A percentile compares a stretch with the other conserved stretches of the same genome.
phyloP scores from a whole-genome alignment of 495 filamentous ascomycete species.

The Hypoxylon intermedium region DNA sequence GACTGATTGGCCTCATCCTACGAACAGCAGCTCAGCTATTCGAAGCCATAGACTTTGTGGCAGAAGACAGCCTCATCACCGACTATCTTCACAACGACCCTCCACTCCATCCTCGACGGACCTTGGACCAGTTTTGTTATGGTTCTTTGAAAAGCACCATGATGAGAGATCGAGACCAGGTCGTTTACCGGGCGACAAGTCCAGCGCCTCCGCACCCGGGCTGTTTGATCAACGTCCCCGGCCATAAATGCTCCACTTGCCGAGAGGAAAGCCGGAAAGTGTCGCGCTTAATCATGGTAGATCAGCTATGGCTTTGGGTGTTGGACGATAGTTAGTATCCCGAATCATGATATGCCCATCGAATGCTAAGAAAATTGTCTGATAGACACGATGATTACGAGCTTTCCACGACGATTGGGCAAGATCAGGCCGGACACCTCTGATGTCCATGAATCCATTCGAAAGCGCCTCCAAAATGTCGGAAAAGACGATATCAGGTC shows the following conservation, averaged over 20 bases:
- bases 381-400: conserved; percentile 72
- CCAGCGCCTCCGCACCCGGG: conserved; percentile 10
- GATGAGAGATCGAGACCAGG: conserved; percentile 69
- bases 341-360: too few relatives aligned
- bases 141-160: conserved; percentile 66
- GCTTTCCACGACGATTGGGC: conserved; percentile 71
- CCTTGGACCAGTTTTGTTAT: conserved; percentile 74
- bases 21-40: too few relatives aligned
- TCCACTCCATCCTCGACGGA: conserved; percentile 69
- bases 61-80: conserved; percentile 64
- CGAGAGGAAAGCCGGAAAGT: conserved; percentile 50
- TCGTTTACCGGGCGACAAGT: conserved; percentile 64
- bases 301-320: conserved; percentile 79
- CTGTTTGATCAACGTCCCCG: too few relatives aligned
- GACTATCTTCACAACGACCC: conserved; percentile 62
- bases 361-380: too few relatives aligned
- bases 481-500: conserved; percentile 63
- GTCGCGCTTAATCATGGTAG: conserved; percentile 76
- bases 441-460: conserved; percentile 68
- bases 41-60: too few relatives aligned
- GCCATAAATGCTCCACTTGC: conserved; percentile 42
- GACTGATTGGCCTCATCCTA: too few relatives aligned
- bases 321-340: conserved; percentile 68
- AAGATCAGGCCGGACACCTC: conserved; percentile 71
- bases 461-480: conserved; percentile 38